Base-by-base conservation (phyloP, 108 stramenopile species). In the Cyclostephanos invisitatus region DNA sequence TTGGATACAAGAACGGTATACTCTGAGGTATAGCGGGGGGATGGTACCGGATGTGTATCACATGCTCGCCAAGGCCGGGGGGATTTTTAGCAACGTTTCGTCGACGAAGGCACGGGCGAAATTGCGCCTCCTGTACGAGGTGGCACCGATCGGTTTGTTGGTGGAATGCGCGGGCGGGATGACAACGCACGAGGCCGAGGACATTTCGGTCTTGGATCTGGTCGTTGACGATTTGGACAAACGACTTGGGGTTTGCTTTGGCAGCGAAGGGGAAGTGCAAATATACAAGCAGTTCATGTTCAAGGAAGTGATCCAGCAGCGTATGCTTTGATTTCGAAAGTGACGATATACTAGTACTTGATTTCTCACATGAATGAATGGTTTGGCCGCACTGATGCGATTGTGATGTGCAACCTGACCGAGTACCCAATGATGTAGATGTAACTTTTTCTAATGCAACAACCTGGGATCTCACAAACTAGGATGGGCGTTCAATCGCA, bases 71-170 rank as follows among this genome's bases (percentile, higher is more conserved):
- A 89, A 95, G 77, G 88, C 86, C 32, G 87, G 89, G 37, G 96
- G 96, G n/a, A 84, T 96, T 51, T 94, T 91, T 48, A 83, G 86
- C 71, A 93, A 96, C 70, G 95, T 96, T 25, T 96, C 94, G 28
- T 91, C 94, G 42, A 85, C 83, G 21, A 88, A 86, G 70, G 89
- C 93, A 47, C 91, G 85, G 35, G 96, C 94, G 18, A 98, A 98
- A 72, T 83, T 98, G 54, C 83, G 97, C 53, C 77, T 98, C 67
- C 87, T 96, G 25, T 98, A 96, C 83, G 97, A 98, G 75, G 97
- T 94, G 3, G 93, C 92, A 64, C 92, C 94, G 14, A 88, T 96
- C 50, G 94, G 87, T 24, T 77, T 96, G 72, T 62, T 97, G 55
- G 89, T 97, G 25, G 95, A 96, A 67, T 88, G 89, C 71, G 84